phyloP scores from a whole-genome alignment of 306 rosid species.

The Dalbergia cultrata region DNA sequence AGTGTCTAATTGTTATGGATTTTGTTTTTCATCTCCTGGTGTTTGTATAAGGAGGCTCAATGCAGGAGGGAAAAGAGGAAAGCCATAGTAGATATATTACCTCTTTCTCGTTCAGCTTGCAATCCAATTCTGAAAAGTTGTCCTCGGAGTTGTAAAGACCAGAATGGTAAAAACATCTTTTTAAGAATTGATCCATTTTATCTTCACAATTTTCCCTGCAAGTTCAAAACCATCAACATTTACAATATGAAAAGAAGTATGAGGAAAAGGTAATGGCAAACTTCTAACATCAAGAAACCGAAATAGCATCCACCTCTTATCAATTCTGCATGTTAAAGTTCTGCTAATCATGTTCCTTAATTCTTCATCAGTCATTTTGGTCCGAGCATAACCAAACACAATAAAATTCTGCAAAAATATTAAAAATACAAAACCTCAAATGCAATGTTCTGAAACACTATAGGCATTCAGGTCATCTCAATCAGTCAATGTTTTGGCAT shows the following conservation, averaged over 20 bases:
- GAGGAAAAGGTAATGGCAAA: slow-evolving; percentile 8
- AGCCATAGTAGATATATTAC: slow-evolving; percentile 42
- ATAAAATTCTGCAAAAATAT: slow-evolving; percentile 69
- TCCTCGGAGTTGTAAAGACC: slow-evolving; percentile 86
- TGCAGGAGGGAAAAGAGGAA: too few relatives aligned
- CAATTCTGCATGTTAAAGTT: slow-evolving; percentile 94
- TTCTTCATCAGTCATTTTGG: slow-evolving; percentile 81
- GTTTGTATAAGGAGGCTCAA: neutral
- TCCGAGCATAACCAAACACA: slow-evolving; percentile 89
- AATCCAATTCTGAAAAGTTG: slow-evolving; percentile 68
- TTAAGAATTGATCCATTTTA: slow-evolving; percentile 87
- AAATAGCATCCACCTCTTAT: slow-evolving; percentile 69
- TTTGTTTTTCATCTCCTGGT: slow-evolving; percentile 15
- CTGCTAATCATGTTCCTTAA: slow-evolving; percentile 81
- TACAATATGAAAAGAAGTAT: slow-evolving; percentile 14
- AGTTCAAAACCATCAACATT: slow-evolving; percentile 43
- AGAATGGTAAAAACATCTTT: slow-evolving; percentile 92
- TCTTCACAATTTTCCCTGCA: slow-evolving; percentile 87
- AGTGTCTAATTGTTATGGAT: too few relatives aligned
- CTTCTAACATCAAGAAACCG: slow-evolving; percentile 3
- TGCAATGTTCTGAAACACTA: slow-evolving; percentile 33
- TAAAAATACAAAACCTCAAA: slow-evolving; percentile 33
- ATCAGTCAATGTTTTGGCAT: slow-evolving; percentile 8
- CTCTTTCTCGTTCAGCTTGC: slow-evolving; percentile 84
- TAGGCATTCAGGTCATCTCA: slow-evolving; percentile 1